Conservation (phyloP, 257 asterid genomes). For the Lavandula angustifolia region DNA sequence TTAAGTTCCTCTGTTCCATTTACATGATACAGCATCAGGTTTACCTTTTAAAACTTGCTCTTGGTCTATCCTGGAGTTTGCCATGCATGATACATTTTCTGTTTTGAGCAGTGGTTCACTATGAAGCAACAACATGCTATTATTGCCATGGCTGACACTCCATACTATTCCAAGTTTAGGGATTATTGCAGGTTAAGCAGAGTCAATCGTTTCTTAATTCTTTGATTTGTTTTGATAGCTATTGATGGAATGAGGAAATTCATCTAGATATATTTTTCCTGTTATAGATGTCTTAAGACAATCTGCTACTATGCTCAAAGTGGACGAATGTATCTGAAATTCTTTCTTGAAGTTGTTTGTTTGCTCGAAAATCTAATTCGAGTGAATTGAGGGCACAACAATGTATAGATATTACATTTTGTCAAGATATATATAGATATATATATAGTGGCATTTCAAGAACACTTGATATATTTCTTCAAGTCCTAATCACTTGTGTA, state of each 20-base stretch:
- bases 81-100: conserved; percentile 25
- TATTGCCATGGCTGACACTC: conserved; percentile 77
- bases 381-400: background rate
- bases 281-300: conserved; percentile 10
- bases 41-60: conserved; percentile 14
- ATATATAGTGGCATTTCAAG: conserved; percentile 8
- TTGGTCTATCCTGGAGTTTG: conserved; percentile 27
- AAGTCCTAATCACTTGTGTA: background rate
- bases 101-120: conserved; percentile 90
- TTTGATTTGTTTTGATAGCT: conserved; percentile 24
- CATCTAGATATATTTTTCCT: background rate
- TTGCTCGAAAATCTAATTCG: background rate
- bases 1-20: background rate
- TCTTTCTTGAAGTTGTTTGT: background rate
- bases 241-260: conserved; percentile 2
- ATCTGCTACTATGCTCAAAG: conserved; percentile 14
- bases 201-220: conserved; percentile 20
- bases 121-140: conserved; percentile 95
- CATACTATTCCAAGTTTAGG: conserved; percentile 84
- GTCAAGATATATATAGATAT: no score
- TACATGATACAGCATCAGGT: background rate
- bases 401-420: background rate
- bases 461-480: conserved; percentile 15
- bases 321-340: conserved; percentile 13
- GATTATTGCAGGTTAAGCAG: conserved; percentile 78